Base-by-base conservation (phyloP, 2,329 filamentous ascomycete genomes). In the Bipolaris zeicola region DNA sequence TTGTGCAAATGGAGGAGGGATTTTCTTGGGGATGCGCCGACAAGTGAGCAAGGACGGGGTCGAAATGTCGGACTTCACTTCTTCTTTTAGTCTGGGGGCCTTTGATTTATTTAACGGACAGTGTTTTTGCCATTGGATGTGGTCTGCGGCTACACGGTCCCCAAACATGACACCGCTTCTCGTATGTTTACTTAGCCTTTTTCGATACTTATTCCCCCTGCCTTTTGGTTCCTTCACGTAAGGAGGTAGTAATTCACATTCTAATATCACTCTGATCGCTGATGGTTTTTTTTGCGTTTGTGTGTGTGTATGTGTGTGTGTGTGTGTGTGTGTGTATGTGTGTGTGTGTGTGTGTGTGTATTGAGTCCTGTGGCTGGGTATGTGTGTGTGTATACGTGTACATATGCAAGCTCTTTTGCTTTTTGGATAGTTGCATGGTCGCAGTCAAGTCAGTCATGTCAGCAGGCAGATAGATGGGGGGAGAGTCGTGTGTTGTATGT, bases 231-330 rank as follows among this genome's bases (percentile, higher is more conserved):
- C 65, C 68, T 74, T 68, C 68, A 70, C 69, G 64, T 74, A 75
- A 75, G 69, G 72, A 74, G 68, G 67, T 75, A 75, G 73, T 75
- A 76, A 76, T 76, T 75, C 64, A 68, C 70, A 59, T 76, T 68
- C 66, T 75, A 74, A 74, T 75, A 71, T 63, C 65, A 72, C 65
- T 61, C 68, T 51, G 62, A 67, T 67, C 1, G 66, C 64, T 69
- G 52, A 60, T 56, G 18, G 13, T n/a, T 31, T n/a, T 16, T 22
- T 20, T 16, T 36, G 18, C 7, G 28, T 3, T 1, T 20, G 3
- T 20, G 20, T 20, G 20, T 36, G 20, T 34, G 10, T 5, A 10
- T 24, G 18, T 37, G 45, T 28, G 3, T 38, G 33, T 26, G 20
- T 41, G n/a, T 3, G 20, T 20, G 3, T 20, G 20, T 20, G 20